phyloP scores from a whole-genome alignment of 768 basidiomycete species.

The Xanthoconium purpureum region DNA sequence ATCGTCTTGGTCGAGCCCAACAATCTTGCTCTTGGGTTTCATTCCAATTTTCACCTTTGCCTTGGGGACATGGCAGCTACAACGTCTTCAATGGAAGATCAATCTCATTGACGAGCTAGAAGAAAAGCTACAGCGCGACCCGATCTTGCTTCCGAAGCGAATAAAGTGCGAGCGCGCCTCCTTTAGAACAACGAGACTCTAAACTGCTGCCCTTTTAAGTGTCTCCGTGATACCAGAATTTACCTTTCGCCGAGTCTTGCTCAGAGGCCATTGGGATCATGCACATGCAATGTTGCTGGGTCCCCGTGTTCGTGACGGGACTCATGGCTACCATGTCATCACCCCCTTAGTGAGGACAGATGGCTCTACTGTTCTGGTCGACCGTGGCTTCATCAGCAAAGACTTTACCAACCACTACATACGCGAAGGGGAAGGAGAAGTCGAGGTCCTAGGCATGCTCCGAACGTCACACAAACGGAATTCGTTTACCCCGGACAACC shows the following conservation, averaged over 20 bases:
- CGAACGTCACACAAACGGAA: constrained; percentile 72
- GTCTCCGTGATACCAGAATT: constrained; percentile 83
- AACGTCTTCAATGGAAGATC: constrained; percentile 93
- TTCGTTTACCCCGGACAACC: constrained; percentile 86
- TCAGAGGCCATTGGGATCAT: constrained; percentile 79
- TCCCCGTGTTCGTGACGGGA: constrained; percentile 87
- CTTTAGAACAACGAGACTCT: constrained; percentile 16
- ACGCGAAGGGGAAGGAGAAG: constrained; percentile 48
- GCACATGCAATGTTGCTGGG: constrained; percentile 75
- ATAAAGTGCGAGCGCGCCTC: constrained; percentile 68
- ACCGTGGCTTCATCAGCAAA: constrained; percentile 82
- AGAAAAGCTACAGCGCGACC: constrained; percentile 77
- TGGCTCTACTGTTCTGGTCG: constrained; percentile 84
- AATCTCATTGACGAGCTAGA: constrained; percentile 91
- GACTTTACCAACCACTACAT: constrained; percentile 45
- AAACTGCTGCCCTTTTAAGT: constrained; percentile 35
- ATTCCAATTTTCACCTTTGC: constrained; percentile 90
- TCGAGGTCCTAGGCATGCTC: constrained; percentile 84
- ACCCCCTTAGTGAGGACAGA: constrained; percentile 80
- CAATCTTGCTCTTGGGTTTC: constrained; percentile 72
- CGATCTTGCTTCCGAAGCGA: constrained; percentile 73
- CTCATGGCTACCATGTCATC: constrained; percentile 82
- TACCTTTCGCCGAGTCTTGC: constrained; percentile 77
- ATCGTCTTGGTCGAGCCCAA: constrained; percentile 63
- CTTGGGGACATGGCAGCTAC: constrained; percentile 91